Conservation (phyloP, 2,329 filamentous ascomycete species). For the Apiospora sp. region DNA sequence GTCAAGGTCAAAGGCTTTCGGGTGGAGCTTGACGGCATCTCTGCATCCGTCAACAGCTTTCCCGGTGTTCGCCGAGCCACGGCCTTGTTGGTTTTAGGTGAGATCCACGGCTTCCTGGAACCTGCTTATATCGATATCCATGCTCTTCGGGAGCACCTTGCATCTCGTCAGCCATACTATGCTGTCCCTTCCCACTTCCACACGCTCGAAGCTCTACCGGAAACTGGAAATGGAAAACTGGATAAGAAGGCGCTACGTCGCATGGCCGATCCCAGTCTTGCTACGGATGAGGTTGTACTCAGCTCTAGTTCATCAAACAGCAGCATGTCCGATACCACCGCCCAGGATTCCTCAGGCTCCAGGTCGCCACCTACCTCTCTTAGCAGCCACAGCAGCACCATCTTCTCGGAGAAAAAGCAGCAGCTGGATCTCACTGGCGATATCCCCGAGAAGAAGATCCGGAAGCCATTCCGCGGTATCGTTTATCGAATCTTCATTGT, state of each 20-base stretch:
- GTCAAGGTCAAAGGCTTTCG: slow-evolving; percentile 70
- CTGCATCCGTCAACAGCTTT: slow-evolving; percentile 55
- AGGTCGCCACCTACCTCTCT: background rate
- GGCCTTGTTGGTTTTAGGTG: slow-evolving; percentile 25
- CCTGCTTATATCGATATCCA: slow-evolving; percentile 26
- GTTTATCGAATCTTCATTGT: slow-evolving; percentile 57
- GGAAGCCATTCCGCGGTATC: slow-evolving; percentile 46
- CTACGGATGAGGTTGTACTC: slow-evolving; percentile 24
- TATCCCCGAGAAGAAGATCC: slow-evolving; percentile 28
- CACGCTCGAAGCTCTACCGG: slow-evolving; percentile 52
- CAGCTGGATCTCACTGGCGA: slow-evolving; percentile 27
- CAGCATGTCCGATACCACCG: slow-evolving; percentile 23
- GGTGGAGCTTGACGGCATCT: slow-evolving; percentile 66
- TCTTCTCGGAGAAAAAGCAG: slow-evolving; percentile 27
- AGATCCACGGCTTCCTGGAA: slow-evolving; percentile 29
- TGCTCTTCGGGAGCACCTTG: slow-evolving; percentile 49
- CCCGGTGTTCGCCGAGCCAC: slow-evolving; percentile 33
- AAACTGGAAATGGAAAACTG: slow-evolving; percentile 64
- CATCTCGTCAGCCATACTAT: slow-evolving; percentile 60
- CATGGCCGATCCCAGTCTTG: slow-evolving; percentile 38
- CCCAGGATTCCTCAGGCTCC: background rate
- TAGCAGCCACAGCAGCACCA: slow-evolving; percentile 15
- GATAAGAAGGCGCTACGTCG: slow-evolving; percentile 56
- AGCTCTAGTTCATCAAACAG: slow-evolving; percentile 18
- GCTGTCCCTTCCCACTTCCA: slow-evolving; percentile 58